Evolutionary conservation across 2,329 filamentous ascomycete genomes (phyloP).

Genomic region (Pseudogymnoascus sp.): DNA sequence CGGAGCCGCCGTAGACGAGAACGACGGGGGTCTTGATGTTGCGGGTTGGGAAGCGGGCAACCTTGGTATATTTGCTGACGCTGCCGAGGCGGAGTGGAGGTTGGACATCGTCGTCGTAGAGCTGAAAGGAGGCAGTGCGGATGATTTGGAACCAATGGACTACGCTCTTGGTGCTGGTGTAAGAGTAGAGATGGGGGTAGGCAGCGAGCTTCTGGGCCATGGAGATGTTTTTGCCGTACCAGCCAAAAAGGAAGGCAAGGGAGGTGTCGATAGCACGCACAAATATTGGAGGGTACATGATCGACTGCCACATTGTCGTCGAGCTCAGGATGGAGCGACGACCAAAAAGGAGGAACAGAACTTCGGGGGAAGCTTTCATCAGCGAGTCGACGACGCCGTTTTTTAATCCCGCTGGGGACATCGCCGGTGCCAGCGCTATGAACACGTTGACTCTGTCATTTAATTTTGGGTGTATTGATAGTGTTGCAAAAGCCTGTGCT

Average conservation of each 20-base stretch:
- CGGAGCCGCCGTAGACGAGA: constrained; percentile 84
- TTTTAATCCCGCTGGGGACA: constrained; percentile 85
- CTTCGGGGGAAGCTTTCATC: constrained; percentile 84
- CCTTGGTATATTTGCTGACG: constrained; percentile 81
- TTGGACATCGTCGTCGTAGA: constrained; percentile 93
- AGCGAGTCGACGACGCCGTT: constrained; percentile 88
- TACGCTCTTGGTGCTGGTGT: constrained; percentile 91
- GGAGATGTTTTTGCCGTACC: constrained; percentile 77
- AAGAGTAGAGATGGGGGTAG: constrained; percentile 93
- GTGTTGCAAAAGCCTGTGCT: constrained; percentile 86
- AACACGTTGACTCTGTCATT: constrained; percentile 94
- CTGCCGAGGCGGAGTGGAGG: constrained; percentile 63
- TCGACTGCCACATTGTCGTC: constrained; percentile 93
- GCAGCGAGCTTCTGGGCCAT: constrained; percentile 85
- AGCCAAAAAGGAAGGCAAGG: constrained; percentile 78
- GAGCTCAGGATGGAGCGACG: constrained; percentile 84
- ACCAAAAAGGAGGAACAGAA: constrained; percentile 88
- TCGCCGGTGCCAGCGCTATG: constrained; percentile 88
- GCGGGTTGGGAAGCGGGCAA: constrained; percentile 88
- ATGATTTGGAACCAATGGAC: constrained; percentile 99
- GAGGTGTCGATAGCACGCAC: constrained; percentile 77
- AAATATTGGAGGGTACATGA: constrained; percentile 91
- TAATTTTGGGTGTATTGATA: constrained; percentile 84
- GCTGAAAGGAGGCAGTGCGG: constrained; percentile 89
- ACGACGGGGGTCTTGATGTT: constrained; percentile 97